These are phyloP conservation scores for Aureobasidium leucospermi DNA, from an alignment of 2,329 filamentous ascomycete genomes.

Conservation along the genomic window DNA sequence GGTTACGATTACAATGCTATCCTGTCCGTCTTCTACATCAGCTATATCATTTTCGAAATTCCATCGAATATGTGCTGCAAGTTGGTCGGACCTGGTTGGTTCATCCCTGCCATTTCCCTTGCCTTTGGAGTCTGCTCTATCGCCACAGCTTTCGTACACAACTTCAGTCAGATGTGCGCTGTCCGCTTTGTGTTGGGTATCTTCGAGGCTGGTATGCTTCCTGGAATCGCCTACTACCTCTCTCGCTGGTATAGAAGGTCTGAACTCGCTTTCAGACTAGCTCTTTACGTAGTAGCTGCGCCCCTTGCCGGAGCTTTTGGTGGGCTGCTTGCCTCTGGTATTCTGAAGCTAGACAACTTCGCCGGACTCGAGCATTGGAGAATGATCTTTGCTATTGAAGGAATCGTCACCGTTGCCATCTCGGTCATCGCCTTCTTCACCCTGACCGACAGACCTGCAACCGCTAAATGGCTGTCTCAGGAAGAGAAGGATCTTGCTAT, in stretches of 20 bases:
- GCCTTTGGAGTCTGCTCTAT: slow-evolving; percentile 57
- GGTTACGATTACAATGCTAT: slow-evolving; percentile 66
- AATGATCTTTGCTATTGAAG: slow-evolving; percentile 68
- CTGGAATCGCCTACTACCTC: slow-evolving; percentile 60
- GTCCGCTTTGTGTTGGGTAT: slow-evolving; percentile 57
- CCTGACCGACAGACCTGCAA: slow-evolving; percentile 61
- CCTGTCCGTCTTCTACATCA: slow-evolving; percentile 63
- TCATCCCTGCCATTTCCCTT: slow-evolving; percentile 55
- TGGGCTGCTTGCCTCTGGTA: slow-evolving; percentile 54
- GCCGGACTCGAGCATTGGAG: slow-evolving; percentile 53
- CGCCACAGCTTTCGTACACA: slow-evolving; percentile 57
- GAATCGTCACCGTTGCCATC: slow-evolving; percentile 54
- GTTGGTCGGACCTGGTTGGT: slow-evolving; percentile 65
- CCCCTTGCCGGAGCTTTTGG: slow-evolving; percentile 66
- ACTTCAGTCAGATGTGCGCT: slow-evolving; percentile 45
- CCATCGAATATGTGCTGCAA: slow-evolving; percentile 64
- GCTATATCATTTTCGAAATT: slow-evolving; percentile 67
- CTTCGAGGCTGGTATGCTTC: slow-evolving; percentile 68
- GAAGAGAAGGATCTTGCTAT: slow-evolving; percentile 62
- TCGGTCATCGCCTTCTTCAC: slow-evolving; percentile 56
- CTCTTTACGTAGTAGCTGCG: slow-evolving; percentile 63
- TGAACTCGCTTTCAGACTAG: slow-evolving; percentile 60
- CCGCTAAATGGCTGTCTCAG: slow-evolving; percentile 56
- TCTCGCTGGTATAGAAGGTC: slow-evolving; percentile 48
- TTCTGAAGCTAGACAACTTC: slow-evolving; percentile 54